Evolutionary conservation across 441 rosid genomes (phyloP), one percentile per base, ranked within the genome.

Genomic region (Francoa sonchifolia): DNA sequence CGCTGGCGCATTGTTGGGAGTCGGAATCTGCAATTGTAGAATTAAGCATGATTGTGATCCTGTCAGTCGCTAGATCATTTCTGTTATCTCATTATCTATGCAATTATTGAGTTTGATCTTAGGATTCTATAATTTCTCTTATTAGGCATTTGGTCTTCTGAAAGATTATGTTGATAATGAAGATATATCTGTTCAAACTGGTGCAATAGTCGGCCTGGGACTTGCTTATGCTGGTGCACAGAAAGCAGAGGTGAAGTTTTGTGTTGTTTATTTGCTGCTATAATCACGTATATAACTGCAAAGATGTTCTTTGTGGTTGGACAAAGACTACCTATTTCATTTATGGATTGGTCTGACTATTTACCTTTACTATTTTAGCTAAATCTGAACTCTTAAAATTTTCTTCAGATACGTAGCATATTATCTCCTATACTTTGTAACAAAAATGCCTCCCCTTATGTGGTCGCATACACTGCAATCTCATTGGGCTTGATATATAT

Each of bases 171-270:
- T 78, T 1, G 70, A 62, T 52, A 82, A 65, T 49, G 99, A 80
- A 59, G 99, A 90, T 65, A 40, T 90, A 52, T 73, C 79, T 21
- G 60, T 75, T 27, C 68, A 94, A 48, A 86, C 86, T 42, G 99
- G 96, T 52, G 96, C 90, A 48, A 86, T 90, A 25, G 78, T 90
- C 90, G 99, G 99, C 34, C 74, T 86, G 8, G 96, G 94, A 56
- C 76, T 90, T 57, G 74, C 99, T 30, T 86, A 83, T 68, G 96
- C 99, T n/a, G 99, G 96, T 55, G 46, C 93, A 43, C 88, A 76
- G 63, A 80, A 80, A 59, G 94, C 80, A 29, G 76, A 68, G 90
- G 96, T 79, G 36, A 54, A 40, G n/a, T 43, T 17, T 43, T 13
- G n/a, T n/a, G n/a, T n/a, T n/a, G n/a, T n/a, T n/a, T n/a, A n/a